phyloP scores from a whole-genome alignment of 2,329 filamentous ascomycete genomes.

The Sporothrix brasiliensis region DNA sequence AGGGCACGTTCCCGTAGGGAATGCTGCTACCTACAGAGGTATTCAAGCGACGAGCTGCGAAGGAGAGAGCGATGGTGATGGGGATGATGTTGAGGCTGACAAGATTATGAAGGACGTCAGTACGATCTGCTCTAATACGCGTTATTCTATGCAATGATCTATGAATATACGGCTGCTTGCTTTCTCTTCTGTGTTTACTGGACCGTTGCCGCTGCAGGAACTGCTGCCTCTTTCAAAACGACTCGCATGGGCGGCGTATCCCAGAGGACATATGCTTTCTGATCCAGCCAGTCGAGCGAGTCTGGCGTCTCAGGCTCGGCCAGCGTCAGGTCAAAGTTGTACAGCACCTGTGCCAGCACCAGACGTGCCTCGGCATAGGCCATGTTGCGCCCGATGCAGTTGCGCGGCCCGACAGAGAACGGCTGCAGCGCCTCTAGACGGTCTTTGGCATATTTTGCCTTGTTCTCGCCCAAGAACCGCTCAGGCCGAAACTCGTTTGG shows the following conservation, averaged over 20 bases:
- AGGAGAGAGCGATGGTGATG: neutral
- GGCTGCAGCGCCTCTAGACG: constrained; percentile 5
- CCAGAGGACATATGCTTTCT: constrained; percentile 19
- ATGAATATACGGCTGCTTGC: constrained; percentile 2
- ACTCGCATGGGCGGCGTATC: constrained; percentile 13
- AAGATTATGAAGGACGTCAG: neutral
- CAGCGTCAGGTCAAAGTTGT: constrained; percentile 19
- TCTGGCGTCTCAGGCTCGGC: neutral
- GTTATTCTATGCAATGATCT: neutral
- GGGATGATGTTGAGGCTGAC: too few species aligned
- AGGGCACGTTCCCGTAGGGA: constrained; percentile 30
- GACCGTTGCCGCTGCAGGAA: neutral
- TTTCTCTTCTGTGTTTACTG: neutral
- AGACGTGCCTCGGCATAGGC: constrained; percentile 1
- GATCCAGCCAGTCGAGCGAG: constrained; percentile 10
- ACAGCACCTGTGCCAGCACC: constrained; percentile 9
- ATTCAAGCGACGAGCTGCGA: neutral
- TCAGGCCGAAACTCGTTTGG: constrained; percentile 10
- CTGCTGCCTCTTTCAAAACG: neutral
- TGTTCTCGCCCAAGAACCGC: neutral
- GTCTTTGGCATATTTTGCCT: neutral
- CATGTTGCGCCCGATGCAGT: constrained; percentile 16
- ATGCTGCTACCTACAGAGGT: neutral
- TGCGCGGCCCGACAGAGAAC: constrained; percentile 16
- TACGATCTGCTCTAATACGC: neutral